Conservation (phyloP, 116 monocot genomes). For the Trichopus zeylanicus region DNA sequence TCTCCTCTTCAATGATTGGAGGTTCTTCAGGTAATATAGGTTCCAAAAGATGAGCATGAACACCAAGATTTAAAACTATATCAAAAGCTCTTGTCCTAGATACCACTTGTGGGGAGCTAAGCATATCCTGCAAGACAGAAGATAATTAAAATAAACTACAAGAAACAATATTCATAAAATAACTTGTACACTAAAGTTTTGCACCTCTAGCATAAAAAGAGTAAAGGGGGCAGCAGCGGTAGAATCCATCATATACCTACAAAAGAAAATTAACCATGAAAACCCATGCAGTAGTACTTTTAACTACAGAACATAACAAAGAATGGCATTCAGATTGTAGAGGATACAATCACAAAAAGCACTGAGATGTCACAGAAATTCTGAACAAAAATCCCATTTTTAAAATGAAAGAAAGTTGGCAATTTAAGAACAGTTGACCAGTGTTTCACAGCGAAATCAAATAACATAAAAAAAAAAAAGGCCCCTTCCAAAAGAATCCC, state of each 20-base stretch:
- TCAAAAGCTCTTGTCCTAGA: slow-evolving; percentile 83
- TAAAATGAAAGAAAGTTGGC: too few relatives aligned
- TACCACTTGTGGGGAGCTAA: slow-evolving; percentile 51
- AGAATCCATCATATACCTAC: slow-evolving; percentile 91
- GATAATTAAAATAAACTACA: slow-evolving; percentile 6
- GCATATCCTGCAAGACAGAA: slow-evolving; percentile 69
- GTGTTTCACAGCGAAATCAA: too few relatives aligned
- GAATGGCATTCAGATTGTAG: too few relatives aligned
- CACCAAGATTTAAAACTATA: slow-evolving; percentile 83
- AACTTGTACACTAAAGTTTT: slow-evolving; percentile 12
- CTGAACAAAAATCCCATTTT: too few relatives aligned
- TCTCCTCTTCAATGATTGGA: slow-evolving; percentile 42
- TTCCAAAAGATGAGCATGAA: slow-evolving; percentile 95
- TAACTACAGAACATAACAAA: too few relatives aligned
- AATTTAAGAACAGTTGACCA: too few relatives aligned
- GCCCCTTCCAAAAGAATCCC: too few relatives aligned
- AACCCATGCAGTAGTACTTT: too few relatives aligned
- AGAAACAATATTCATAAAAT: not conserved
- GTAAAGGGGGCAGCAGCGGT: slow-evolving; percentile 71
- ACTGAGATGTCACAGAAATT: too few relatives aligned
- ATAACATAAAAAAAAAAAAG: too few relatives aligned
- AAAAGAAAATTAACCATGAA: slow-evolving; percentile 26
- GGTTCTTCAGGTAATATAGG: slow-evolving; percentile 67
- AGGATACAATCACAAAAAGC: too few relatives aligned
- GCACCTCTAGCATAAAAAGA: slow-evolving; percentile 92